Base-by-base conservation (phyloP, 73 alveolate species). In the Loxodes magnus region DNA sequence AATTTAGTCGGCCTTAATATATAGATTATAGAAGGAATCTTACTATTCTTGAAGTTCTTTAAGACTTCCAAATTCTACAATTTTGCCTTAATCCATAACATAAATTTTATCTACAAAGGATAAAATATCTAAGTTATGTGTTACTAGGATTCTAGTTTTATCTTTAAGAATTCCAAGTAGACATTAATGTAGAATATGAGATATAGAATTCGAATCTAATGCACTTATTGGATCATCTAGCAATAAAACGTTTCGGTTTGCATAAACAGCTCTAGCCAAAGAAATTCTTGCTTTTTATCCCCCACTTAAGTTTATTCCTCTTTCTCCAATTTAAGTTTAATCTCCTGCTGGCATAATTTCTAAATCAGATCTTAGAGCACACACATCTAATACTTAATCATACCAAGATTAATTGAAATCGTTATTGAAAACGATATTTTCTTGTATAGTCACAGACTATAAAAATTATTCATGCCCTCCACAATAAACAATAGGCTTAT, bases 281-380 rank as follows among this genome's bases (percentile, higher is more conserved):
- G 94, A 59, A 2, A 91, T 79, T 70, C 98, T 82, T 16, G 97
- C 95, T 71, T 91, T 91, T 61, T 91, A 91, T 4, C 98, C 98
- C 16, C 98, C 98, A 50, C 88, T 54, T 34, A 91, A 44, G 50
- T 87, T 91, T 12, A 91, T 81, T 27, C 98, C 98, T 67, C 72
- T 87, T 60, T 91, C 98, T 28, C 98, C 98, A 4, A 91, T 87
- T 62, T 83, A 96, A 17, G 98, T 91, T 51, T 41, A 54, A 72
- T 87, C 98, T 26, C 95, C 95, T 6, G 87, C 90, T 15, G 77
- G 73, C 29, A 91, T 55, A 27, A 76, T 67, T 61, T 91, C 92
- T n/a, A 91, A 54, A 56, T 91, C 98, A 3, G 79, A 44, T 30
- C 53, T 43, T 14, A 91, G 69, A 44, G 82, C 76, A 38, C 94